Evolutionary conservation across 345 rosid genomes (phyloP).

Genomic region (Brassica napus): DNA sequence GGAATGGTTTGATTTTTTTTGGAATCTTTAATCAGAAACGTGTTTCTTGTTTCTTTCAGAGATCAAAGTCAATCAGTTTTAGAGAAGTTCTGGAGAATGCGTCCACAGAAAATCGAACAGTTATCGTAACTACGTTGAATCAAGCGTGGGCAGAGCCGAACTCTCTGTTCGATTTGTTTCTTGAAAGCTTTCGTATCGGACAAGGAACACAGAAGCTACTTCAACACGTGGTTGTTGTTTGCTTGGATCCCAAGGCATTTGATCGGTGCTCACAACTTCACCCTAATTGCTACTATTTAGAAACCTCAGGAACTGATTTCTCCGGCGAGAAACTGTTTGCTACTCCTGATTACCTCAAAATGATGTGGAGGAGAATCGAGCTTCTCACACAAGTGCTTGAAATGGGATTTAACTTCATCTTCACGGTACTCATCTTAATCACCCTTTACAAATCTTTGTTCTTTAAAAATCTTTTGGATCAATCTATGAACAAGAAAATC

Average conservation of each 20-base stretch:
- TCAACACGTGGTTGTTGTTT: slow-evolving; percentile 52
- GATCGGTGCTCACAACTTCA: slow-evolving; percentile 49
- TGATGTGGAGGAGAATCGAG: slow-evolving; percentile 76
- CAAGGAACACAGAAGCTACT: slow-evolving; percentile 48
- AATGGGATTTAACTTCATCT: slow-evolving; percentile 62
- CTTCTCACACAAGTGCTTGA: slow-evolving; percentile 49
- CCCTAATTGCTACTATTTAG: slow-evolving; percentile 48
- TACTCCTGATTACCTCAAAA: slow-evolving; percentile 52
- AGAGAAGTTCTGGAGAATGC: slow-evolving; percentile 37
- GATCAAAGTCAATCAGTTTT: slow-evolving; percentile 23
- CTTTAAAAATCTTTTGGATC: not conserved
- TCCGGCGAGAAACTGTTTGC: slow-evolving; percentile 54
- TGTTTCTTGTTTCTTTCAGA: slow-evolving; percentile 26
- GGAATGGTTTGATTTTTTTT: not conserved
- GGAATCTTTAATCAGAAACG: not conserved
- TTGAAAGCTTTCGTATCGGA: slow-evolving; percentile 56
- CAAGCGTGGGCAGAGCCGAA: slow-evolving; percentile 66
- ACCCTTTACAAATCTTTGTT: not conserved
- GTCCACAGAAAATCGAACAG: slow-evolving; percentile 47
- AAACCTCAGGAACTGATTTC: slow-evolving; percentile 42
- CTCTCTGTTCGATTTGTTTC: slow-evolving; percentile 59
- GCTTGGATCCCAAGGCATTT: slow-evolving; percentile 56
- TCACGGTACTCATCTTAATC: slow-evolving; percentile 53
- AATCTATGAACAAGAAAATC: slow-evolving; percentile 6
- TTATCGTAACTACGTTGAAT: slow-evolving; percentile 63